Percentiles rank a stretch among this genome's conserved stretches.
Evolutionary conservation across 2,329 filamentous ascomycete species (phyloP).

Genomic region (Fusarium sp.): DNA sequence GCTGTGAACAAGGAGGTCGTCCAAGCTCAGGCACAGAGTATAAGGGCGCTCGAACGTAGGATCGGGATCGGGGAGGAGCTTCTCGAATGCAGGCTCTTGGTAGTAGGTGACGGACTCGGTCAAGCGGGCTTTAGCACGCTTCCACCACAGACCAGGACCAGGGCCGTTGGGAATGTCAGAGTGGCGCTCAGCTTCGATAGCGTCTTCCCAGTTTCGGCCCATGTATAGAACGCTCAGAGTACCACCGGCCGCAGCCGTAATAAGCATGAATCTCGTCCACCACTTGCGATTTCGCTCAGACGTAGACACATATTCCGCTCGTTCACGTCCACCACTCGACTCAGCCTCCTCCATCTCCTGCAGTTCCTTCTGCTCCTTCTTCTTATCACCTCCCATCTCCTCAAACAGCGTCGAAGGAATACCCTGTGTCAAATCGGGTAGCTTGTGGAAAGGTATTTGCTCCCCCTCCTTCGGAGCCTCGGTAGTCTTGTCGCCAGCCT

Average conservation of each 20-base stretch:
- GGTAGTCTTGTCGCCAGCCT: conserved; percentile 38
- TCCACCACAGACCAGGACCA: conserved; percentile 79
- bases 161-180: conserved; percentile 82
- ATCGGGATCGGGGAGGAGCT: conserved; percentile 85
- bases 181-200: conserved; percentile 76
- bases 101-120: conserved; percentile 87
- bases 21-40: conserved; percentile 89
- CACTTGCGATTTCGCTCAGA: conserved; percentile 82
- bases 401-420: conserved; percentile 90
- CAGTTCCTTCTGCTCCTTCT: conserved; percentile 46
- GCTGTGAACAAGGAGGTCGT: conserved; percentile 93
- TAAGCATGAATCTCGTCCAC: conserved; percentile 79
- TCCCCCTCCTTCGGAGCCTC: conserved; percentile 49
- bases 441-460: conserved; percentile 68
- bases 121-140: conserved; percentile 78
- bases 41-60: conserved; percentile 85
- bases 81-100: conserved; percentile 93
- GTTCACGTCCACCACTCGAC: conserved; percentile 51
- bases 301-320: conserved; percentile 86
- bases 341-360: conserved; percentile 51
- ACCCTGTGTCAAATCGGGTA: conserved; percentile 92
- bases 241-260: conserved; percentile 64
- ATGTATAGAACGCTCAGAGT: conserved; percentile 75
- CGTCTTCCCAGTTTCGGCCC: conserved; percentile 88
- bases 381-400: conserved; percentile 65